phyloP scores from a whole-genome alignment of 805 yeast genomes.

The Lipomyces yamadae region DNA sequence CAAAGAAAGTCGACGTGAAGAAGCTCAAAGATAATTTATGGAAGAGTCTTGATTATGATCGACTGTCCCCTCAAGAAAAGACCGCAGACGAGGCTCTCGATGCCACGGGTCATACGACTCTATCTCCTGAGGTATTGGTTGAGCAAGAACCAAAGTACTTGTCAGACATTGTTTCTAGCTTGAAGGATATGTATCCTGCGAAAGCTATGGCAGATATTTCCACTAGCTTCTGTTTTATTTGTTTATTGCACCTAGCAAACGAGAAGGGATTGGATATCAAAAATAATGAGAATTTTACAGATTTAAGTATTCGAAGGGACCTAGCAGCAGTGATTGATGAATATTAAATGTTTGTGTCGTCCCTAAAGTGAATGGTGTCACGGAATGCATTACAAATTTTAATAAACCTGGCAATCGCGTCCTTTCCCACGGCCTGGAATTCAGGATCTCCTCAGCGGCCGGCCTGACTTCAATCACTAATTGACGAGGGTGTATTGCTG shows the following conservation, averaged over 20 bases:
- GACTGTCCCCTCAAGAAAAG: conserved; percentile 27
- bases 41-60: conserved; percentile 51
- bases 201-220: conserved; percentile 70
- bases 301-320: conserved; percentile 35
- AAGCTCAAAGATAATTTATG: conserved; percentile 75
- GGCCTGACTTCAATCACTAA: conserved; percentile 4
- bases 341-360: conserved; percentile 9
- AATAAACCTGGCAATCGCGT: background rate
- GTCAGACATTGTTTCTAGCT: conserved; percentile 55
- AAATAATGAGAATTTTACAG: conserved; percentile 51
- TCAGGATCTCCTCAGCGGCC: conserved; percentile 18
- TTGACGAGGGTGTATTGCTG: background rate
- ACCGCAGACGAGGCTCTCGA: conserved; percentile 44
- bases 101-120: conserved; percentile 40
- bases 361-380: background rate
- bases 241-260: conserved; percentile 82
- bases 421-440: conserved; percentile 11
- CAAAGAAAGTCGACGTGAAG: conserved; percentile 80
- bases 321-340: conserved; percentile 29
- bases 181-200: conserved; percentile 58
- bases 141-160: conserved; percentile 42
- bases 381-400: background rate
- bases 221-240: conserved; percentile 83
- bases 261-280: conserved; percentile 73
- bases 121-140: conserved; percentile 20